Evolutionary conservation across 2,329 filamentous ascomycete species (phyloP), one percentile per base, ranked within the genome.

Genomic region (Penicillium aurantiogriseum): DNA sequence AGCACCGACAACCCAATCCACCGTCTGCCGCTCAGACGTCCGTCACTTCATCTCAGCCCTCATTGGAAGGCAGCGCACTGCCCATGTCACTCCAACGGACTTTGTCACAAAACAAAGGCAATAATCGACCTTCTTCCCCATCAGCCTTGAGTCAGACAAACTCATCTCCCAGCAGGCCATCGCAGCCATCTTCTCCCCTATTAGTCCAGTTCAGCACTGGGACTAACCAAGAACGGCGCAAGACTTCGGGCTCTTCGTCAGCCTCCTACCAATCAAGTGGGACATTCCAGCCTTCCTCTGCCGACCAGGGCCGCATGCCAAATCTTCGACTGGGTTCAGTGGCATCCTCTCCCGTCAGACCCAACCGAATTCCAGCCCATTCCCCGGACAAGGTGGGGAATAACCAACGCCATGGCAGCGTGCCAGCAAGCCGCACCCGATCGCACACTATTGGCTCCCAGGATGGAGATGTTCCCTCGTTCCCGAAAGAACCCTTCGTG

Each of bases 401-500:
- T 1, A 87, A 84, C 2, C 85, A 86, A 40, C 82, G 85, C 45
- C 86, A 89, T 60, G 86, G 85, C 64, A 83, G 81, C 62, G 80
- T 86, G 19, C 81, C 86, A n/a, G 82, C 84, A 46, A 83, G 85
- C 35, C 85, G 92, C 48, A 88, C 91, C 50, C 84, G 94, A 54
- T 97, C 94, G 29, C 85, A 96, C 67, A 99, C 94, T 0, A 88
- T 97, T 38, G 93, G 93, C 9, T 97, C 94, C 13, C 91, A 96
- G 73, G 94, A 97, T 67, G 91, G 90, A 29, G 95, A 94, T 63
- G 84, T 88, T 7, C 83, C 91, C 17, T 79, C 85, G 4, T 66
- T 88, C 2, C 86, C 89, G 53, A 84, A 89, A 51, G 75, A 82
- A 56, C 77, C 80, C 13, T 85, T 88, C 43, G 80, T 84, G 9